phyloP scores from a whole-genome alignment of 768 basidiomycete genomes.

The Mycena maculata region DNA sequence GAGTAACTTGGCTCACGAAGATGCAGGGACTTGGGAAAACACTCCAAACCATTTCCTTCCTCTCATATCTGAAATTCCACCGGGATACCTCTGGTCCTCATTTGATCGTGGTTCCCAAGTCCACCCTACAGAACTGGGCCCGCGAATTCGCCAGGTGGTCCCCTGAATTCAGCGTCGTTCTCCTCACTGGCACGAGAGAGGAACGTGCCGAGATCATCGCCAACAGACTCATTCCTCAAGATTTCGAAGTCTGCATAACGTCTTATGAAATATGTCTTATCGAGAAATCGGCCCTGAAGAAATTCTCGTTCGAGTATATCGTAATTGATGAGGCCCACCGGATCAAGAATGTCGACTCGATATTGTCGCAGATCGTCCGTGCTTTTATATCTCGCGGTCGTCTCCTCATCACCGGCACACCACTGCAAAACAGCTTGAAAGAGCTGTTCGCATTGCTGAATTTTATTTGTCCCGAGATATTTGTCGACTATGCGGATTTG shows the following conservation, averaged over 20 bases:
- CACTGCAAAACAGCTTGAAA: constrained; percentile 96
- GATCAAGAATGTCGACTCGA: constrained; percentile 98
- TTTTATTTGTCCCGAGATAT: constrained; percentile 97
- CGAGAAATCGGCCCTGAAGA: constrained; percentile 92
- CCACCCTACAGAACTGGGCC: constrained; percentile 96
- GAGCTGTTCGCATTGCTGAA: constrained; percentile 93
- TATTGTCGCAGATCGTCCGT: constrained; percentile 94
- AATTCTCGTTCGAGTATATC: constrained; percentile 98
- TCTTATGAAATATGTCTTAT: constrained; percentile 98
- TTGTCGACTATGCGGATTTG: constrained; percentile 89
- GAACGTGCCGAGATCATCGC: constrained; percentile 88
- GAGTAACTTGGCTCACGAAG: constrained; percentile 12
- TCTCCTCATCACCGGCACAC: constrained; percentile 95
- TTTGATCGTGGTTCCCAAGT: constrained; percentile 98
- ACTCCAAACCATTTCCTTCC: constrained; percentile 96
- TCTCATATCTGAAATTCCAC: constrained; percentile 93
- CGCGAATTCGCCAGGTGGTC: constrained; percentile 95
- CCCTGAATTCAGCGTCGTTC: constrained; percentile 83
- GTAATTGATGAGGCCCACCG: constrained; percentile 98
- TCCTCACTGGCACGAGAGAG: constrained; percentile 89
- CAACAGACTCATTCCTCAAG: constrained; percentile 80
- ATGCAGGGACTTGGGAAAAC: constrained; percentile 95
- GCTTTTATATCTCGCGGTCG: constrained; percentile 90
- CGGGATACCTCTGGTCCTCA: constrained; percentile 83
- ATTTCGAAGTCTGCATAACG: constrained; percentile 95